Evolutionary conservation across 164 flowering plant genomes (phyloP).

Genomic region (Santalum album): DNA sequence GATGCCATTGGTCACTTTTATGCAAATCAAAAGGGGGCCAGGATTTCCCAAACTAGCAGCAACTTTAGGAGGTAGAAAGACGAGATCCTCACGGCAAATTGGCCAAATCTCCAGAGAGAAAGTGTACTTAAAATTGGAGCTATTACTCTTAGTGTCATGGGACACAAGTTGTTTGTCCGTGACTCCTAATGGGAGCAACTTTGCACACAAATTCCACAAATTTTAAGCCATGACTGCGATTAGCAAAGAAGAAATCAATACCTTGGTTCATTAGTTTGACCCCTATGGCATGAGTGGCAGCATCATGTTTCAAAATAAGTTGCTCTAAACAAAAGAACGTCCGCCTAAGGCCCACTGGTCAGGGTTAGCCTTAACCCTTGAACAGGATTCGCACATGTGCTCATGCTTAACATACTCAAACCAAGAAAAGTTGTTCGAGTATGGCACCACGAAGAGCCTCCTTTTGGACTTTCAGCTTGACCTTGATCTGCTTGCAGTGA

Average conservation of each 20-base stretch:
- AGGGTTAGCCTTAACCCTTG: conserved; percentile 53
- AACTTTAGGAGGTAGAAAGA: conserved; percentile 55
- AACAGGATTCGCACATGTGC: conserved; percentile 51
- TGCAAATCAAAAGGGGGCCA: conserved; percentile 60
- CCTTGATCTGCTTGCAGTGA: conserved; percentile 56
- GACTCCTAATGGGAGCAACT: conserved; percentile 35
- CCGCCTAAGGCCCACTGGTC: conserved; percentile 62
- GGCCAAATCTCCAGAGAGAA: conserved; percentile 58
- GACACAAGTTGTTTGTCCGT: conserved; percentile 56
- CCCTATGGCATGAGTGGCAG: conserved; percentile 45
- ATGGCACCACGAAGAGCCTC: conserved; percentile 53
- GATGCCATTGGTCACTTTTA: conserved; percentile 45
- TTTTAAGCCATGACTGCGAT: conserved; percentile 47
- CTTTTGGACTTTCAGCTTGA: conserved; percentile 43
- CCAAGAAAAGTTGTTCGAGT: conserved; percentile 42
- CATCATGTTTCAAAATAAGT: conserved; percentile 59
- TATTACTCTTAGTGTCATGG: conserved; percentile 53
- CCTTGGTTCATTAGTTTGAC: conserved; percentile 55
- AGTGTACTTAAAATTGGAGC: conserved; percentile 48
- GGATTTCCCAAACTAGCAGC: conserved; percentile 41
- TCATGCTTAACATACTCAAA: too few species aligned
- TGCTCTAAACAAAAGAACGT: conserved; percentile 61
- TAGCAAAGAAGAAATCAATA: conserved; percentile 57
- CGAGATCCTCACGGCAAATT: conserved; percentile 56
- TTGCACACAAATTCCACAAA: conserved; percentile 53